A percentile compares a stretch with the other conserved stretches of the same genome.
Conservation (phyloP, 805 yeast species). For the Lachancea thermotolerans region DNA sequence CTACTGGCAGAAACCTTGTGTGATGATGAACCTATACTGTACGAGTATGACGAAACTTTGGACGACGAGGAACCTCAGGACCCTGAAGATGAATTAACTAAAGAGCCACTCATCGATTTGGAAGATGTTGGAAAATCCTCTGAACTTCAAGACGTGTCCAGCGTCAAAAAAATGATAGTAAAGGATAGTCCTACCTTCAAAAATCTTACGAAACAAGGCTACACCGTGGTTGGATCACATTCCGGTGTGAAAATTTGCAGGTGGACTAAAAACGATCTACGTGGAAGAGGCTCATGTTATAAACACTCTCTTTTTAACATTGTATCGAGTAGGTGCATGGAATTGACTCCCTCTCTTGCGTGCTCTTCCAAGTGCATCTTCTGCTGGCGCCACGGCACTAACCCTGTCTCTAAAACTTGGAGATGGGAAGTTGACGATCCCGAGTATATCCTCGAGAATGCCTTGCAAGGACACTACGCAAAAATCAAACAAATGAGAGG, state of each 20-base stretch:
- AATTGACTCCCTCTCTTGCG: slow-evolving; percentile 86
- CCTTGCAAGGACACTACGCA: slow-evolving; percentile 80
- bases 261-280: slow-evolving; percentile 91
- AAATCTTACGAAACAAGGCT: slow-evolving; percentile 87
- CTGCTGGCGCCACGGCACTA: slow-evolving; percentile 97
- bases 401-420: slow-evolving; percentile 95
- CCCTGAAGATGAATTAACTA: slow-evolving; percentile 31
- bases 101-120: slow-evolving; percentile 59
- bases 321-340: slow-evolving; percentile 89
- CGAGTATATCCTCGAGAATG: slow-evolving; percentile 75
- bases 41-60: slow-evolving; percentile 52
- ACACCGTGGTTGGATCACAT: slow-evolving; percentile 87
- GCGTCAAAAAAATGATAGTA: slow-evolving; percentile 78
- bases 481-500: slow-evolving; percentile 94
- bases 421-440: slow-evolving; percentile 94
- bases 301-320: slow-evolving; percentile 90
- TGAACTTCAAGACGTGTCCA: slow-evolving; percentile 24
- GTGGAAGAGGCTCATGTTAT: slow-evolving; percentile 93
- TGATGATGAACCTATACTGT: slow-evolving; percentile 66
- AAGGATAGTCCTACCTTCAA: slow-evolving; percentile 82
- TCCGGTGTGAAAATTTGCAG: slow-evolving; percentile 93
- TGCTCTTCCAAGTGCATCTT: slow-evolving; percentile 94
- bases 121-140: slow-evolving; percentile 72
- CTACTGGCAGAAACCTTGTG: slow-evolving; percentile 51
- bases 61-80: slow-evolving; percentile 42